Percentiles rank a stretch among this genome's conserved stretches.
Conservation (phyloP, 148 eudicot genomes). For the Rheum nobile region DNA sequence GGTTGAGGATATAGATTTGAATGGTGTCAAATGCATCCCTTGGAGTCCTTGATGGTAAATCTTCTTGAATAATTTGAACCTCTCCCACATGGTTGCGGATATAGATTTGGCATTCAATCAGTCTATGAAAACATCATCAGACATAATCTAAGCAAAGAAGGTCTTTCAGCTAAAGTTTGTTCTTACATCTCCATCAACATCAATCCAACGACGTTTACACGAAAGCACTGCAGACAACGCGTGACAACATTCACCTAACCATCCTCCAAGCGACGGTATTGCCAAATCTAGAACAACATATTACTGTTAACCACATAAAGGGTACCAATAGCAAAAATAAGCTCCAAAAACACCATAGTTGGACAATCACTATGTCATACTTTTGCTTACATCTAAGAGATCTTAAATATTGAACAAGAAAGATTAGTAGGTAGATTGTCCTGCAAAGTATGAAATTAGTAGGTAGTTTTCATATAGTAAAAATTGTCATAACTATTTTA, state of each 20-base stretch:
- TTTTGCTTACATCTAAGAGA: too few relatives aligned
- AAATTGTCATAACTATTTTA: too few relatives aligned
- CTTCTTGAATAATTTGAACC: conserved; percentile 78
- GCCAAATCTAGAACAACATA: conserved; percentile 53
- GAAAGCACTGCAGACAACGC: conserved; percentile 87
- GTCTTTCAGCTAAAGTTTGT: conserved; percentile 9
- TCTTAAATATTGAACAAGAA: too few relatives aligned
- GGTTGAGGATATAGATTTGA: too few relatives aligned
- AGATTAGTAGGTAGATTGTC: too few relatives aligned
- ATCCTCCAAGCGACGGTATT: conserved; percentile 73
- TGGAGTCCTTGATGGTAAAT: conserved; percentile 74
- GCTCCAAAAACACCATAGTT: background rate
- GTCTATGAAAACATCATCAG: conserved; percentile 5
- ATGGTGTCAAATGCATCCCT: conserved; percentile 70
- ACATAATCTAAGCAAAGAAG: background rate
- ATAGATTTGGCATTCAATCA: conserved; percentile 13
- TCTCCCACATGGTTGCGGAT: conserved; percentile 64
- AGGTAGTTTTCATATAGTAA: too few relatives aligned
- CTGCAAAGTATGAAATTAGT: too few relatives aligned
- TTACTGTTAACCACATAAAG: background rate
- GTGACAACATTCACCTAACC: conserved; percentile 85
- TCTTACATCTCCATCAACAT: conserved; percentile 77
- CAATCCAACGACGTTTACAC: conserved; percentile 70
- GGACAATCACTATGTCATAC: background rate
- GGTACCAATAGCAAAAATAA: background rate